Evolutionary conservation across 2,329 filamentous ascomycete species (phyloP), one percentile per base, ranked within the genome.

Genomic region (Aspergillus vadensis): DNA sequence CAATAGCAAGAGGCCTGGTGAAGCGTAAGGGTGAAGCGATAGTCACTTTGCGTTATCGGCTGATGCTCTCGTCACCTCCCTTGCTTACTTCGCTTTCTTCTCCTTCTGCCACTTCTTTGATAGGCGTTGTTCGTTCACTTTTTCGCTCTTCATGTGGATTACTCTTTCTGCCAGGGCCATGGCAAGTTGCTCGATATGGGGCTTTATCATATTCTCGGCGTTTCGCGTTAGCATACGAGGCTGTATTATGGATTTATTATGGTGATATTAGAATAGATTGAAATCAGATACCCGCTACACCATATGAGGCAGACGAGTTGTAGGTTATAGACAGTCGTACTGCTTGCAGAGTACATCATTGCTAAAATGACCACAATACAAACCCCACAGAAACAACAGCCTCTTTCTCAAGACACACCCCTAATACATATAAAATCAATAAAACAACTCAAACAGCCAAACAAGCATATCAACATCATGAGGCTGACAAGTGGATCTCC

Each of bases 1-100:
- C 79, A 97, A 96, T 73, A 93, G 93, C 68, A 97, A 97, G 83
- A 85, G 86, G 64, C 87, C 86, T 54, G 86, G 86, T 9, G 86
- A 89, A 73, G 72, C 61, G 47, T 79, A 66, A 23, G 21, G 14
- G 7, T 10, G 25, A 39, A 36, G 5, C 5, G n/a, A 17, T 44
- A 25, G 14, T 41, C 41, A 15, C 32, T 12, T 6, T 36, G 32
- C 32, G 32, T 6, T 5, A 41, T 54, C n/a, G 17, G 41, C 12
- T 44, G 17, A 15, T n/a, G 12, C 19, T 15, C n/a, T 21, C 32
- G 12, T 36, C 5, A 14, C 12, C 10, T 36, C 32, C 14, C 32
- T 36, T 36, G 1, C 2, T 36, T 6, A 36, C 12, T 0, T 5
- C 12, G 9, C 5, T 21, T 23, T 12, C 14, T 21, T 3, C 10